Conservation (phyloP, 345 rosid species). For the Linum trigynum region DNA sequence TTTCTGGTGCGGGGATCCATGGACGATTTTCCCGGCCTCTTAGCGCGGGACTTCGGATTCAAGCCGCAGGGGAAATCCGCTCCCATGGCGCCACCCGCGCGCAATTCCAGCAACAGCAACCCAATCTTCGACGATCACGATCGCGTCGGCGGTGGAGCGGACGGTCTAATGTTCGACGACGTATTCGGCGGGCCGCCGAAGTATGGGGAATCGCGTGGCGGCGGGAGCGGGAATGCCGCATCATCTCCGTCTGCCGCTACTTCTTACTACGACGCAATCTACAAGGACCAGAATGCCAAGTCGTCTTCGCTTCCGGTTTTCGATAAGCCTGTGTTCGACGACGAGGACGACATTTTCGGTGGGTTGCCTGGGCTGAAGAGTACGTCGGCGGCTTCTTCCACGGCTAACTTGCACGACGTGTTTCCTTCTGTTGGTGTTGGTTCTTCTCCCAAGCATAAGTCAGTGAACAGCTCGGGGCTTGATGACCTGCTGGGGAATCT, state of each 20-base stretch:
- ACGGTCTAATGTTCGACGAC: conserved; percentile 33
- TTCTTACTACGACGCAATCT: conserved; percentile 44
- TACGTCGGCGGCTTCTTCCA: conserved; percentile 15
- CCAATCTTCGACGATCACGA: conserved; percentile 40
- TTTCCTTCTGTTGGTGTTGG: conserved; percentile 26
- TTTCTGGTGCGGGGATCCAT: conserved; percentile 13
- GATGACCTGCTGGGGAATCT: conserved; percentile 53
- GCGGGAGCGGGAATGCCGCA: conserved; percentile 16
- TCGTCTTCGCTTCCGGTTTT: conserved; percentile 40
- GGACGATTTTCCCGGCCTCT: conserved; percentile 63
- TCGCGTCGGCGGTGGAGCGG: conserved; percentile 9
- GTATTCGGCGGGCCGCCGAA: conserved; percentile 47
- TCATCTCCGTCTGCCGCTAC: conserved; percentile 8
- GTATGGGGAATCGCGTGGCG: conserved; percentile 33
- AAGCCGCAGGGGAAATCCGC: conserved; percentile 72
- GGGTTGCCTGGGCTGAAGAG: conserved; percentile 55
- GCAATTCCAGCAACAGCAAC: conserved; percentile 5
- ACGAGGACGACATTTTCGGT: conserved; percentile 60
- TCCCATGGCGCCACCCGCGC: conserved; percentile 52
- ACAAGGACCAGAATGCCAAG: conserved; percentile 28
- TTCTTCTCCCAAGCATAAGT: conserved; percentile 18
- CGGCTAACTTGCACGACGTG: conserved; percentile 32
- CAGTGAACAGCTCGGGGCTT: conserved; percentile 20
- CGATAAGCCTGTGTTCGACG: conserved; percentile 47
- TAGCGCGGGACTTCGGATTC: conserved; percentile 53